Conservation (phyloP, 805 yeast genomes). For the Wickerhamomyces chaumierensis region DNA sequence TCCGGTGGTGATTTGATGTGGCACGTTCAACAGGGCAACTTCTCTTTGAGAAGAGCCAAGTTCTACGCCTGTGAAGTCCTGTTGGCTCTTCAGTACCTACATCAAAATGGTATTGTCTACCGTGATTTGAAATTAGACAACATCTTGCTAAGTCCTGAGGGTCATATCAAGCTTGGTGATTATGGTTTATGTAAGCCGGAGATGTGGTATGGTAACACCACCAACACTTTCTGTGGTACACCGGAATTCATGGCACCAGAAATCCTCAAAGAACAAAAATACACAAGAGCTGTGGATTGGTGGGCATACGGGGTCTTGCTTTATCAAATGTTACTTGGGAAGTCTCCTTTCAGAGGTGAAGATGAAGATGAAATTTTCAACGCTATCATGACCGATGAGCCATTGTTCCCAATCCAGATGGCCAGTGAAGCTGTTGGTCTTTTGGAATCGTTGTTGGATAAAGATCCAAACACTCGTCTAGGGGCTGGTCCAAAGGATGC, state of each 20-base stretch:
- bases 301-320: conserved; percentile 98
- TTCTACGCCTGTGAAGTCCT: conserved; percentile 96
- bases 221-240: conserved; percentile 96
- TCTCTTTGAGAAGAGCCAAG: conserved; percentile 86
- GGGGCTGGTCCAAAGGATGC: conserved; percentile 90
- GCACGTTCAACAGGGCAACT: conserved; percentile 91
- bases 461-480: conserved; percentile 75
- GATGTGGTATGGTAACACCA: conserved; percentile 77
- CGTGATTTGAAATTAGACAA: conserved; percentile 95
- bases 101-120: conserved; percentile 90
- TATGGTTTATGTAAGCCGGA: conserved; percentile 95
- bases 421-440: conserved; percentile 93
- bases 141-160: conserved; percentile 76
- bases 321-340: conserved; percentile 93
- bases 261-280: conserved; percentile 83
- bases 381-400: conserved; percentile 94
- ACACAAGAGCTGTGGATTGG: conserved; percentile 96
- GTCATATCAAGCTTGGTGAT: conserved; percentile 95
- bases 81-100: conserved; percentile 83
- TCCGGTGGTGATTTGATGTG: conserved; percentile 99
- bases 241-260: conserved; percentile 99
- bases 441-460: conserved; percentile 79
- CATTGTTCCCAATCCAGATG: conserved; percentile 93
- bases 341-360: conserved; percentile 95
- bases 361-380: conserved; percentile 95